phyloP scores from a whole-genome alignment of 2,329 filamentous ascomycete genomes.

The Eurotiales sp. region DNA sequence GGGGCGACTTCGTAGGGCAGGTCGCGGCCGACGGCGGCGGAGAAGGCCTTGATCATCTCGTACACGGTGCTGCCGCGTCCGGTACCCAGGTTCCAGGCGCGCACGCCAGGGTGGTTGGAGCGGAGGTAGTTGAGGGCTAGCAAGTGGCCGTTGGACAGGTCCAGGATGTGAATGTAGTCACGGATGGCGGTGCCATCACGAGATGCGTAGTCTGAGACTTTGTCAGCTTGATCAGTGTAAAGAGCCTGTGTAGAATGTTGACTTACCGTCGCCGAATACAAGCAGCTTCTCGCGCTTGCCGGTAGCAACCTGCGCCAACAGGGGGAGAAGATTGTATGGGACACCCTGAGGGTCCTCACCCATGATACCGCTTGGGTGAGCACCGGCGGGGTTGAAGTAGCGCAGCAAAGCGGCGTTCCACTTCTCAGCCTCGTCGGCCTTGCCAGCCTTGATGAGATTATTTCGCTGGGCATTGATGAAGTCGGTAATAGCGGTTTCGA shows the following conservation, averaged over 20 bases:
- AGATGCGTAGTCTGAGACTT: conserved; percentile 75
- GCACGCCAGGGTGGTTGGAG: conserved; percentile 78
- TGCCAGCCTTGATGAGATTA: conserved; percentile 74
- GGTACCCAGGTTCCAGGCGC: conserved; percentile 94
- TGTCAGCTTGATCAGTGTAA: not conserved
- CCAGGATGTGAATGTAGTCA: conserved; percentile 96
- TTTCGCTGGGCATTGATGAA: conserved; percentile 81
- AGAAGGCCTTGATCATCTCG: conserved; percentile 96
- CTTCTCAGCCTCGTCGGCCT: conserved; percentile 65
- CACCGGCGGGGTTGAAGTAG: conserved; percentile 97
- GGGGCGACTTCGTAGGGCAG: conserved; percentile 82
- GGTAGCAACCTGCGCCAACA: conserved; percentile 92
- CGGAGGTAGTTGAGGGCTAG: conserved; percentile 87
- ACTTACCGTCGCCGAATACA: conserved; percentile 86
- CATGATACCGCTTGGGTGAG: conserved; percentile 94
- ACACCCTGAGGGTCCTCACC: conserved; percentile 95
- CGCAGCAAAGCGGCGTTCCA: conserved; percentile 92
- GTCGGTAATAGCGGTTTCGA: conserved; percentile 90
- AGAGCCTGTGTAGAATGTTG: not conserved
- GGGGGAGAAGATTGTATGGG: conserved; percentile 90
- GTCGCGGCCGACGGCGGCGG: conserved; percentile 75
- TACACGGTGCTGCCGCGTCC: conserved; percentile 93
- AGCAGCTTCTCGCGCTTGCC: conserved; percentile 91
- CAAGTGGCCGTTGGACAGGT: conserved; percentile 81
- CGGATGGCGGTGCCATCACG: conserved; percentile 90